Evolutionary conservation across 73 alveolate genomes (phyloP).

Genomic region (Tetrahymena borealis): DNA sequence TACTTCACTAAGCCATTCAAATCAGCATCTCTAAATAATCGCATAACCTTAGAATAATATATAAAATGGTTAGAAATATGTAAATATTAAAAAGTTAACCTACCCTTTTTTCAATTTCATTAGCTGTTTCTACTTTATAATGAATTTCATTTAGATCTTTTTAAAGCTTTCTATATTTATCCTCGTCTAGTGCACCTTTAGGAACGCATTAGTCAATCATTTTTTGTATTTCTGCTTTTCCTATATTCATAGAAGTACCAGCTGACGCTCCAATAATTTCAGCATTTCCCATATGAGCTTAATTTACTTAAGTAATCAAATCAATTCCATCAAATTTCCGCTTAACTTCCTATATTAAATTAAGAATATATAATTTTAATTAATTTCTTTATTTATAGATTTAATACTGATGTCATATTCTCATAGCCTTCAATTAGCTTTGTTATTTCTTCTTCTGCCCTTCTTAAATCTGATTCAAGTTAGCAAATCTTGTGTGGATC

Average conservation of each 20-base stretch:
- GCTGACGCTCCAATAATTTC: neutral
- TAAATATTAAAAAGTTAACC: neutral
- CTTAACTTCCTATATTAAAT: neutral
- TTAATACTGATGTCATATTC: slow-evolving; percentile 20
- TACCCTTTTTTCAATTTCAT: slow-evolving; percentile 33
- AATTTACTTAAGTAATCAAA: neutral
- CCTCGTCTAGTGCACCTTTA: slow-evolving; percentile 31
- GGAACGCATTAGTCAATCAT: slow-evolving; percentile 4
- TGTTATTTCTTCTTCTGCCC: slow-evolving; percentile 33
- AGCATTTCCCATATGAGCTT: neutral
- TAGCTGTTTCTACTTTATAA: slow-evolving; percentile 27
- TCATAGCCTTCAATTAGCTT: slow-evolving; percentile 28
- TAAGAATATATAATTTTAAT: neutral
- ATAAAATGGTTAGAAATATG: neutral
- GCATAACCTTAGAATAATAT: neutral
- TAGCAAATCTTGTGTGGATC: slow-evolving; percentile 46
- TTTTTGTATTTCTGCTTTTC: slow-evolving; percentile 35
- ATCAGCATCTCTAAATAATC: slow-evolving; percentile 33
- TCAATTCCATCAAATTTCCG: slow-evolving; percentile 8
- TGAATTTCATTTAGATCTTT: slow-evolving; percentile 30
- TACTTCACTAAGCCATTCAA: slow-evolving; percentile 27
- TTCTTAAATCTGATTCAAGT: slow-evolving; percentile 27
- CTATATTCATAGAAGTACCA: neutral
- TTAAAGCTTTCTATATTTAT: slow-evolving; percentile 17
- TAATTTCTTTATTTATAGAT: slow-evolving; percentile 1